phyloP scores from a whole-genome alignment of 2,329 filamentous ascomycete species.

The Raffaelea arxii region DNA sequence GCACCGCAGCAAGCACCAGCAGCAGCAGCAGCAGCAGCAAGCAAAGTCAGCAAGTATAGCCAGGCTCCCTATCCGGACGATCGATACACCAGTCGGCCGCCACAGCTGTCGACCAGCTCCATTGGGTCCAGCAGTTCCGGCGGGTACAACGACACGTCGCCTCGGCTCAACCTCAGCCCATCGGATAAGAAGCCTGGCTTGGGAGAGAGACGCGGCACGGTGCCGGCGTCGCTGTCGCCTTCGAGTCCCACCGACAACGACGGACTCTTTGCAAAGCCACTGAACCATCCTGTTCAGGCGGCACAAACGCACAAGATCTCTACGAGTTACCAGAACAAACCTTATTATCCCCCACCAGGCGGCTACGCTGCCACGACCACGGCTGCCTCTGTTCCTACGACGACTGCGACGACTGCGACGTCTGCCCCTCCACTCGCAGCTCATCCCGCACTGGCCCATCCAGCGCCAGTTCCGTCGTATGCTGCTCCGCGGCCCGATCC shows the following conservation, averaged over 20 bases:
- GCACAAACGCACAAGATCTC: slow-evolving; percentile 31
- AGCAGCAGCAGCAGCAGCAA: too few species aligned
- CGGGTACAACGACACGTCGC: slow-evolving; percentile 38
- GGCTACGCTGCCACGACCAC: slow-evolving; percentile 23
- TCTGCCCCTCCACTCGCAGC: not conserved
- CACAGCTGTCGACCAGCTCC: slow-evolving; percentile 17
- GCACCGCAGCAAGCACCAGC: slow-evolving; percentile 31
- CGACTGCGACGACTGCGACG: not conserved
- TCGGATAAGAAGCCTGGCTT: slow-evolving; percentile 51
- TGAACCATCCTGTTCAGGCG: slow-evolving; percentile 27
- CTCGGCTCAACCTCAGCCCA: slow-evolving; percentile 46
- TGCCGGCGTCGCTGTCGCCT: slow-evolving; percentile 72
- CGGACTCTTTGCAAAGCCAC: slow-evolving; percentile 65
- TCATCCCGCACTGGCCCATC: slow-evolving; percentile 3
- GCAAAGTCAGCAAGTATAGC: slow-evolving; percentile 21
- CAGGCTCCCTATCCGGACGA: slow-evolving; percentile 32
- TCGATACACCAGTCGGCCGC: slow-evolving; percentile 24
- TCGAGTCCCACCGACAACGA: slow-evolving; percentile 68
- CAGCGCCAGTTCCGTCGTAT: too few species aligned
- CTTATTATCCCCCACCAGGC: slow-evolving; percentile 55
- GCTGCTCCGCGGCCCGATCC: not conserved
- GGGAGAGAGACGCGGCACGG: slow-evolving; percentile 74
- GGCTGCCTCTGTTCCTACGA: slow-evolving; percentile 9
- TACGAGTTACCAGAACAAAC: slow-evolving; percentile 42
- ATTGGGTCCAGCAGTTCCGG: slow-evolving; percentile 14